Evolutionary conservation across 495 filamentous ascomycete species (phyloP).

Genomic region (Neurospora sp.): DNA sequence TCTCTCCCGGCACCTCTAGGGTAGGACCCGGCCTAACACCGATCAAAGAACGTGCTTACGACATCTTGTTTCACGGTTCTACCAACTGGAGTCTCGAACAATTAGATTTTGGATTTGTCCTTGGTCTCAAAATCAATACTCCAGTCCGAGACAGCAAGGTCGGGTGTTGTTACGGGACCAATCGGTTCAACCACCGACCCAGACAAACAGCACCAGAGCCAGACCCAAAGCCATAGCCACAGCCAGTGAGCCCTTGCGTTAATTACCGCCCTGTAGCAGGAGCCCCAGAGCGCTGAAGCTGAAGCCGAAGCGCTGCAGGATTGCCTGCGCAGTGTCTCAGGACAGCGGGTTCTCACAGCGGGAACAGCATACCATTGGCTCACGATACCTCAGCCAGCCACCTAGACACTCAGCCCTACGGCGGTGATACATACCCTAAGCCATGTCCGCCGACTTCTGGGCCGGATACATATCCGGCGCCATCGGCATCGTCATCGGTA

Average conservation of each 20-base stretch:
- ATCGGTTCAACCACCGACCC: neutral
- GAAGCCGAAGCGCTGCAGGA: neutral
- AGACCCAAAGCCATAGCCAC: too few species aligned
- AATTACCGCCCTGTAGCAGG: neutral
- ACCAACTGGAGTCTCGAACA: neutral
- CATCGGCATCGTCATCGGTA: slow-evolving; percentile 74
- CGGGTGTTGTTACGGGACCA: too few species aligned
- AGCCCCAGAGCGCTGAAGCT: neutral
- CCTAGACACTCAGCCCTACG: neutral
- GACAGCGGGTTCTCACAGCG: neutral
- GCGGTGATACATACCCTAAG: neutral
- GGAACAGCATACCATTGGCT: neutral
- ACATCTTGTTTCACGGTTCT: neutral
- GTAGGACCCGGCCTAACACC: neutral
- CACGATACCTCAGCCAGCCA: neutral
- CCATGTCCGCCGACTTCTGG: slow-evolving; percentile 80
- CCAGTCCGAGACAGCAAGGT: neutral
- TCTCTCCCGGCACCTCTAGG: neutral
- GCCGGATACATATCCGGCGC: slow-evolving; percentile 78
- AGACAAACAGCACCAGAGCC: neutral
- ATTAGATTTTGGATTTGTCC: too few species aligned
- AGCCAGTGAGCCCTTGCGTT: neutral
- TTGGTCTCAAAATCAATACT: neutral
- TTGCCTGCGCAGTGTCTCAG: neutral
- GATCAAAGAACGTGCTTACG: neutral